Conservation (phyloP, 768 basidiomycete species). For the Lactarius indigo region DNA sequence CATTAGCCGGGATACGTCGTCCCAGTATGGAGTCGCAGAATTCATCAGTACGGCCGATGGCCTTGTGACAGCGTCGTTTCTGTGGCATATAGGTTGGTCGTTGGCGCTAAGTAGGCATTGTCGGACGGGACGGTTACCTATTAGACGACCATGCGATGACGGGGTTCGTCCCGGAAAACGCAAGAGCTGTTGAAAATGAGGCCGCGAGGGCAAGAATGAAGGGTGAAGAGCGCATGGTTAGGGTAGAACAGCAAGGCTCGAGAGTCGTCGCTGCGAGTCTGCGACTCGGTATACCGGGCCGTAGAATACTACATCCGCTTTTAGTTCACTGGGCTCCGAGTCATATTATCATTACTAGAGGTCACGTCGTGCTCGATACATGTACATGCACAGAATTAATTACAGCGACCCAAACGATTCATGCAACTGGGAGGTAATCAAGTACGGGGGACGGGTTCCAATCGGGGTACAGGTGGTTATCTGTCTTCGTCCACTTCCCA, state of each 20-base stretch:
- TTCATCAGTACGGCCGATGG: background rate
- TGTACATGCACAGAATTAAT: background rate
- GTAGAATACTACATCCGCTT: background rate
- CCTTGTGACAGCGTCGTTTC: conserved; percentile 45
- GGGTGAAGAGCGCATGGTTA: conserved; percentile 43
- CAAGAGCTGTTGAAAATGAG: conserved; percentile 46
- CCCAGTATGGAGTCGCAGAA: conserved; percentile 22
- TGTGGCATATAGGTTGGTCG: conserved; percentile 27
- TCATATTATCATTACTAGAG: too few species aligned
- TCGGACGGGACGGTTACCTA: conserved; percentile 38
- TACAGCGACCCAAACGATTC: background rate
- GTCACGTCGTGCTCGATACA: too few species aligned
- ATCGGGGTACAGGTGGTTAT: conserved; percentile 24
- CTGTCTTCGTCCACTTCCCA: background rate
- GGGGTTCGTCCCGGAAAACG: conserved; percentile 61
- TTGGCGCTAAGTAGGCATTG: background rate
- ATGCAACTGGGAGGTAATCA: conserved; percentile 11
- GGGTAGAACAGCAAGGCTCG: background rate
- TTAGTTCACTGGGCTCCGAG: too few species aligned
- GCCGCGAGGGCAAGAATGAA: conserved; percentile 43
- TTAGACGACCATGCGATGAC: conserved; percentile 70
- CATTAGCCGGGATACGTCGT: conserved; percentile 42
- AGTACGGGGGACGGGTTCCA: conserved; percentile 25
- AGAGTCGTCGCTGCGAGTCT: background rate
- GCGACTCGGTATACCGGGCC: background rate